Conservation (phyloP, 257 asterid species). For the Nicotiana benthamiana region DNA sequence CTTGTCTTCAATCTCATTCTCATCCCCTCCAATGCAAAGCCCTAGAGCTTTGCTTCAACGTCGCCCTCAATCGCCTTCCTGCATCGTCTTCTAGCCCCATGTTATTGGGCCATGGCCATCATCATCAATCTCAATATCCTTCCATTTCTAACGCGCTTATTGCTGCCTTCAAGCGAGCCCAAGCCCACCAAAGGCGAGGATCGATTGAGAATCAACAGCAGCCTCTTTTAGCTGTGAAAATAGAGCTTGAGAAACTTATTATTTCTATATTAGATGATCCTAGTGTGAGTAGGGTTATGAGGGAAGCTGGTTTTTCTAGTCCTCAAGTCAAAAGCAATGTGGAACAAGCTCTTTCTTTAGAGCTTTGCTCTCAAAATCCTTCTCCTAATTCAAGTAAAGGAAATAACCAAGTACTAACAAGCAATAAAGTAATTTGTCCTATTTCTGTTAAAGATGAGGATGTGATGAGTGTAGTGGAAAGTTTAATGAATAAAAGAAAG, state of each 20-base stretch:
- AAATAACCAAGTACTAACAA: neutral
- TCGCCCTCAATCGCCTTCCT: constrained; percentile 83
- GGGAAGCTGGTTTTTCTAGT: constrained; percentile 83
- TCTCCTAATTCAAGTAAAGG: neutral
- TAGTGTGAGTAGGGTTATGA: constrained; percentile 89
- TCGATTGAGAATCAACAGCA: constrained; percentile 56
- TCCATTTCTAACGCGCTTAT: constrained; percentile 80
- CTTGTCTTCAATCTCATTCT: constrained; percentile 69
- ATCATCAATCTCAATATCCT: constrained; percentile 33
- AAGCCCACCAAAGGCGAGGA: constrained; percentile 85
- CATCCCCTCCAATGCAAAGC: constrained; percentile 94
- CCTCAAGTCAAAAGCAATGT: constrained; percentile 68
- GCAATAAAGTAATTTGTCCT: constrained; percentile 3
- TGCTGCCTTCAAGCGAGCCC: constrained; percentile 95
- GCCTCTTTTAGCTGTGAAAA: constrained; percentile 49
- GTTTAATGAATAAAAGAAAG: constrained; percentile 19
- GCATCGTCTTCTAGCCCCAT: constrained; percentile 40
- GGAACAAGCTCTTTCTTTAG: constrained; percentile 45
- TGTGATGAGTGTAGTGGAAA: constrained; percentile 34
- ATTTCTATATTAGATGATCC: constrained; percentile 86
- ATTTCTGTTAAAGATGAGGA: constrained; percentile 30
- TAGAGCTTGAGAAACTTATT: constrained; percentile 74
- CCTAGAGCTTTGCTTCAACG: constrained; percentile 90
- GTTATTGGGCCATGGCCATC: constrained; percentile 4
- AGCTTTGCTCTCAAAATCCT: constrained; percentile 21